Base-by-base conservation (phyloP, 2,329 filamentous ascomycete species). In the Clonostachys rhizophaga region DNA sequence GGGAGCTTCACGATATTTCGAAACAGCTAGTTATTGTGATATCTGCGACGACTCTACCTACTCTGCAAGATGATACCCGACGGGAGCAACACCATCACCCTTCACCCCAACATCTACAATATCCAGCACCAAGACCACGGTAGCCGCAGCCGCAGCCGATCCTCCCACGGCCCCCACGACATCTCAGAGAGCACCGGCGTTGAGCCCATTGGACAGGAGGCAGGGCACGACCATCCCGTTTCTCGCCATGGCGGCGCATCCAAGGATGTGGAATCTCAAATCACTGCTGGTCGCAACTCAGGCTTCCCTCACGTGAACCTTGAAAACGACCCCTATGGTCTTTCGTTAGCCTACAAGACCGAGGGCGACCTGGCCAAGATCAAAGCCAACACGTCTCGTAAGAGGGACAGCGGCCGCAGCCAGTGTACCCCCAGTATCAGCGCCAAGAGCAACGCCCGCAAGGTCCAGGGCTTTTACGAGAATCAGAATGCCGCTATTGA, bases 401-500 rank as follows among this genome's bases (percentile, higher is more conserved):
- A 91, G 69, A 84, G 89, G 44, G 76, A 78, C 58, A 75, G 71
- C 7, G 53, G 48, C 37, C 46, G 44, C 16, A 10, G 13, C 34
- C 34, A 16, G 37, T 13, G 40, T 36, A 37, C 36, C 16, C 37
- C 9, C 42, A 34, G 13, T 16, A 14, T 20, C 17, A 18, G 14
- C 12, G 54, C 4, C 55, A 60, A 20, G 63, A 58, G 46, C 36
- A 66, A 67, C 41, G 65, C 77, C 13, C 75, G 71, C 54, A 84
- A 80, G 58, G 64, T 97, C 14, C 79, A 87, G 58, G 79, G 82
- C 44, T 97, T 96, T 71, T 97, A 97, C 74, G 81, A 89, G 63
- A 77, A 78, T 33, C 92, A 99, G 63, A 99, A 99, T 63, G 89
- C 91, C 64, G 91, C 89, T 57, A 99, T 99, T 55, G 83, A 96